phyloP scores from a whole-genome alignment of 495 filamentous ascomycete species.

The Aspergillus indologenus region DNA sequence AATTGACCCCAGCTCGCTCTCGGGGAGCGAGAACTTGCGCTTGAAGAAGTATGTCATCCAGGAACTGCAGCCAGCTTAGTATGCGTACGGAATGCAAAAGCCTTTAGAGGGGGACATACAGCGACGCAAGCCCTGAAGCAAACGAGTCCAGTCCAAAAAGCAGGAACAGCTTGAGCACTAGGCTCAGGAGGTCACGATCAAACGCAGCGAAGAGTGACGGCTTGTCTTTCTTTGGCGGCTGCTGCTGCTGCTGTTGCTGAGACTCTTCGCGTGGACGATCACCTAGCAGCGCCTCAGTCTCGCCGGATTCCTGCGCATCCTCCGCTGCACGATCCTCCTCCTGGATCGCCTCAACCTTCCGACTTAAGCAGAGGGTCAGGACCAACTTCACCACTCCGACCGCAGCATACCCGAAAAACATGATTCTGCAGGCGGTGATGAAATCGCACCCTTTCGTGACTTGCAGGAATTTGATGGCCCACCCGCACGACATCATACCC shows the following conservation, averaged over 20 bases:
- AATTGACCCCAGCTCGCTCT: constrained; percentile 68
- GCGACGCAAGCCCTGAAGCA: constrained; percentile 71
- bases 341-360: constrained; percentile 49
- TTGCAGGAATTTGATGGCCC: constrained; percentile 55
- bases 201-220: constrained; percentile 46
- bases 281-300: constrained; percentile 48
- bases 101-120: constrained; percentile 40
- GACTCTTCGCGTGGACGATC: constrained; percentile 15
- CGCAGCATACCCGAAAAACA: constrained; percentile 68
- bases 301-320: constrained; percentile 20
- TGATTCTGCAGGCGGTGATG: constrained; percentile 58
- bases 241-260: neutral
- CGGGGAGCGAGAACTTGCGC: constrained; percentile 65
- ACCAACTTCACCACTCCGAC: constrained; percentile 66
- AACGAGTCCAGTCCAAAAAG: constrained; percentile 76
- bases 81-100: no score
- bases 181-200: constrained; percentile 51
- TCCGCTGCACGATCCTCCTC: constrained; percentile 9
- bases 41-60: constrained; percentile 77
- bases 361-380: constrained; percentile 55
- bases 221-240: constrained; percentile 24
- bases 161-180: constrained; percentile 69
- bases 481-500: constrained; percentile 65
- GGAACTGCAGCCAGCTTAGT: constrained; percentile 35
- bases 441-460: constrained; percentile 49